Evolutionary conservation across 139 green algal species (phyloP).

Genomic region (Eudorina sp.): DNA sequence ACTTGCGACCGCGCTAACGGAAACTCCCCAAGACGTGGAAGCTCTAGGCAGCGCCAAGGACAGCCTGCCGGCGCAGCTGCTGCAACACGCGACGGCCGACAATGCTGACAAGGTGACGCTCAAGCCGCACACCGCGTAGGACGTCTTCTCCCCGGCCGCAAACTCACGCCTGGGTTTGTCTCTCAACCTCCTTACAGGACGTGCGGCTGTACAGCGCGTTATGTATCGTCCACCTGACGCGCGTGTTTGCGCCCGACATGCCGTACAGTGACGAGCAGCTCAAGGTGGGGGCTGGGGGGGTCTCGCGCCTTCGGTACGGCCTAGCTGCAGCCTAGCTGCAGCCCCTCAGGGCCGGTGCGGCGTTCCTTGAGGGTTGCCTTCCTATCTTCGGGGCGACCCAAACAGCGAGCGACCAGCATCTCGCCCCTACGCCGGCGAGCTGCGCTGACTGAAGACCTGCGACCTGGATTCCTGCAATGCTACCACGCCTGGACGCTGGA

Average conservation of each 20-base stretch:
- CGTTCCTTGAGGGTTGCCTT: no score
- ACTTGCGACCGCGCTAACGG: slow-evolving; percentile 54
- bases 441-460: no score
- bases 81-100: neutral
- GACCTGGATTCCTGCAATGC: no score
- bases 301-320: no score
- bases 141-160: no score
- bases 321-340: no score
- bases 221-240: slow-evolving; percentile 71
- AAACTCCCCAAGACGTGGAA: slow-evolving; percentile 61
- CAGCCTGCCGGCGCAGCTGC: neutral
- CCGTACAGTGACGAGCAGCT: slow-evolving; percentile 71
- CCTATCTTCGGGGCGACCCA: no score
- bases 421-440: no score
- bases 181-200: slow-evolving; percentile 64
- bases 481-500: no score
- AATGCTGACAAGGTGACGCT: slow-evolving; percentile 67
- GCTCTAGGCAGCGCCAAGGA: slow-evolving; percentile 48
- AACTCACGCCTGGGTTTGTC: neutral
- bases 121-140: no score
- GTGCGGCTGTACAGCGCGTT: slow-evolving; percentile 65
- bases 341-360: no score
- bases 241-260: slow-evolving; percentile 73
- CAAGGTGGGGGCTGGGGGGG: slow-evolving; percentile 49
- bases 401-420: no score